These are phyloP conservation scores for Cicer arietinum DNA, from an alignment of 306 rosid species.

Conservation along the genomic window DNA sequence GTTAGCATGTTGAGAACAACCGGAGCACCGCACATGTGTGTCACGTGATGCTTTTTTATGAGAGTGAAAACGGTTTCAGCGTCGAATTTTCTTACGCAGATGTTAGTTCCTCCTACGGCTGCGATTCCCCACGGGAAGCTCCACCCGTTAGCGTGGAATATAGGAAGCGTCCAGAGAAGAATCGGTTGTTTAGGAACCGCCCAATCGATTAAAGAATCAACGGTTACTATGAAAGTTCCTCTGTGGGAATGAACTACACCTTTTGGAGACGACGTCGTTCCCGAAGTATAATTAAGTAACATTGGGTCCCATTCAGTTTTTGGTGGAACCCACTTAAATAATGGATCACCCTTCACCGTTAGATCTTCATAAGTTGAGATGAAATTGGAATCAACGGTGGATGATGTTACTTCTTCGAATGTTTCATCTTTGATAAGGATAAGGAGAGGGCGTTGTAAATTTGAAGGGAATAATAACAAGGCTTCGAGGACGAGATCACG, in stretches of 20 bases:
- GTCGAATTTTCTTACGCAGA: slow-evolving; percentile 65
- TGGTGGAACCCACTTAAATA: slow-evolving; percentile 55
- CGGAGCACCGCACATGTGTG: slow-evolving; percentile 81
- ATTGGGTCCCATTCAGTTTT: slow-evolving; percentile 68
- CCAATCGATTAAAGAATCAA: slow-evolving; percentile 59
- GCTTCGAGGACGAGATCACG: slow-evolving; percentile 50
- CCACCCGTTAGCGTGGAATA: slow-evolving; percentile 88
- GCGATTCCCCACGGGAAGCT: slow-evolving; percentile 71
- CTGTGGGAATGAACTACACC: slow-evolving; percentile 74
- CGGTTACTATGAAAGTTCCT: slow-evolving; percentile 46
- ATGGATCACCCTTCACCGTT: slow-evolving; percentile 49
- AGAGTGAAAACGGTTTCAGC: slow-evolving; percentile 41
- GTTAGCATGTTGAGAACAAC: slow-evolving; percentile 76
- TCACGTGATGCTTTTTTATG: slow-evolving; percentile 57
- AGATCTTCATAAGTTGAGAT: slow-evolving; percentile 48
- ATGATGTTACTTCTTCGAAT: background rate
- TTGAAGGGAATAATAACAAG: slow-evolving; percentile 44
- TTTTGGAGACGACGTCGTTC: slow-evolving; percentile 79
- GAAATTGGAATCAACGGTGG: slow-evolving; percentile 42
- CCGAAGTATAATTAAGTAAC: slow-evolving; percentile 63
- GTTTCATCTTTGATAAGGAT: slow-evolving; percentile 53
- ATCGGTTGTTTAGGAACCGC: slow-evolving; percentile 55
- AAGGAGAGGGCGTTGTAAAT: slow-evolving; percentile 45
- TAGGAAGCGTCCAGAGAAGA: slow-evolving; percentile 65
- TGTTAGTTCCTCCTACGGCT: slow-evolving; percentile 68